Percentiles rank a stretch among this genome's conserved stretches.
These are phyloP conservation scores for Xylaria curta DNA, from an alignment of 495 filamentous ascomycete genomes.

Conservation along the genomic window DNA sequence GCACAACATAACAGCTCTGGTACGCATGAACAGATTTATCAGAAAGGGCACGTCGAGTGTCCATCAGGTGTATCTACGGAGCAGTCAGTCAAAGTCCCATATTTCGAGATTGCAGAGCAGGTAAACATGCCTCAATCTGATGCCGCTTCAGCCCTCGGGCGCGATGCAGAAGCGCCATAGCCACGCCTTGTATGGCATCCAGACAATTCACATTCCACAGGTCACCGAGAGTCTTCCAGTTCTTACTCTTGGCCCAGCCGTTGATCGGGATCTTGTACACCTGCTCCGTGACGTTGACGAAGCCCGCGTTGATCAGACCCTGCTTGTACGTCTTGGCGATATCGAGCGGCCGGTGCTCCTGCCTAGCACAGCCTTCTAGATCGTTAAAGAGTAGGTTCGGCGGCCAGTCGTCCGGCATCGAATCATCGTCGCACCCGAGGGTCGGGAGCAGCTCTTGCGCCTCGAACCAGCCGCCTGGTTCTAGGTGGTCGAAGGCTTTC, in stretches of 20 bases:
- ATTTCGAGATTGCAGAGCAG: slow-evolving; percentile 34
- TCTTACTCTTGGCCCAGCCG: slow-evolving; percentile 54
- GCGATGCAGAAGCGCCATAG: slow-evolving; percentile 36
- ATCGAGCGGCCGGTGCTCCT: slow-evolving; percentile 56
- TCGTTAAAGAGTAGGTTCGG: slow-evolving; percentile 61
- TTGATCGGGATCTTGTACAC: slow-evolving; percentile 64
- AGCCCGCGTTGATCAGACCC: slow-evolving; percentile 67
- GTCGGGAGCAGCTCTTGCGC: slow-evolving; percentile 65
- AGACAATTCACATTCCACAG: slow-evolving; percentile 52
- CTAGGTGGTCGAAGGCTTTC: slow-evolving; percentile 54
- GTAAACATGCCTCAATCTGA: slow-evolving; percentile 28
- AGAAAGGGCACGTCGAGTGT: slow-evolving; percentile 62
- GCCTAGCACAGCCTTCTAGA: slow-evolving; percentile 53
- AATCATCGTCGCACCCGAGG: slow-evolving; percentile 67
- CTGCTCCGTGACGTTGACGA: slow-evolving; percentile 65
- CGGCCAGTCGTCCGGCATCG: slow-evolving; percentile 51
- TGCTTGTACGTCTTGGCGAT: slow-evolving; percentile 58
- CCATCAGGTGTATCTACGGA: slow-evolving; percentile 61
- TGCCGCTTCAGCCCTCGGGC: slow-evolving; percentile 17
- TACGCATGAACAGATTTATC: slow-evolving; percentile 63
- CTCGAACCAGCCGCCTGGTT: slow-evolving; percentile 72
- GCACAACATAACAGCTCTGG: slow-evolving; percentile 59
- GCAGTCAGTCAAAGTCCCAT: background rate
- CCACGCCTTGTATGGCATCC: slow-evolving; percentile 29
- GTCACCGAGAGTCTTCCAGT: slow-evolving; percentile 44